A percentile compares a stretch with the other conserved stretches of the same genome.
phyloP scores from a whole-genome alignment of 1,284 basidiomycete genomes.

The Melampsora larici-populina region DNA sequence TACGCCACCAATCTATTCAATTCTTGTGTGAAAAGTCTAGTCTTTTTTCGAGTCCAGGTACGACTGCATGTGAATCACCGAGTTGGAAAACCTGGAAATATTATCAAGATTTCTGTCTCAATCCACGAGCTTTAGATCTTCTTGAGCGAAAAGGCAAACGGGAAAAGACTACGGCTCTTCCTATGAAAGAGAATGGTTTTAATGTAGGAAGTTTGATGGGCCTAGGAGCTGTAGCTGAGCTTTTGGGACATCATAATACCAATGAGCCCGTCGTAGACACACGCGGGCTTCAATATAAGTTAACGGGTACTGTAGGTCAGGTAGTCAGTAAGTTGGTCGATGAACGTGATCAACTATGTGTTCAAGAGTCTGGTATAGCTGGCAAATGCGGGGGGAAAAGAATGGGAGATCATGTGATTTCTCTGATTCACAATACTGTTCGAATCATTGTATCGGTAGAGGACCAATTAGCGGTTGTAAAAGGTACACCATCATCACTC shows the following conservation, averaged over 20 bases:
- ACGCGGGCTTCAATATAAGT: not conserved
- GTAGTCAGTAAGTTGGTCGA: slow-evolving; percentile 39
- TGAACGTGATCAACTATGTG: slow-evolving; percentile 17
- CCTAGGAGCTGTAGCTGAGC: not conserved
- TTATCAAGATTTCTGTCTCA: slow-evolving; percentile 16
- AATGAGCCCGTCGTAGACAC: not conserved
- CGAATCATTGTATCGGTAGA: not conserved
- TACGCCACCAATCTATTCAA: slow-evolving; percentile 47
- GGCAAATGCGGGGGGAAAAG: slow-evolving; percentile 22
- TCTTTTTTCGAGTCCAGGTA: not conserved
- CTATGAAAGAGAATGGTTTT: not conserved
- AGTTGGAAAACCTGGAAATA: slow-evolving; percentile 34
- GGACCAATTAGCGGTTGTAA: not conserved
- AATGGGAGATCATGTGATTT: slow-evolving; percentile 5
- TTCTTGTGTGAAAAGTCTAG: slow-evolving; percentile 41
- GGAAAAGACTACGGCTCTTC: not conserved
- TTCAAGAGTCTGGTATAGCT: not conserved
- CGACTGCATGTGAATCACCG: not conserved
- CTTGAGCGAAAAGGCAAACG: slow-evolving; percentile 27
- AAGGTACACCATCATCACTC: not conserved
- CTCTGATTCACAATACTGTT: not conserved
- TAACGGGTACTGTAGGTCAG: slow-evolving; percentile 31
- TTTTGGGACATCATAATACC: not conserved
- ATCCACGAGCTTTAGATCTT: slow-evolving; percentile 41
- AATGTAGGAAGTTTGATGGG: not conserved